Evolutionary conservation across 495 filamentous ascomycete species (phyloP).

Genomic region (Cairneyella variabilis): DNA sequence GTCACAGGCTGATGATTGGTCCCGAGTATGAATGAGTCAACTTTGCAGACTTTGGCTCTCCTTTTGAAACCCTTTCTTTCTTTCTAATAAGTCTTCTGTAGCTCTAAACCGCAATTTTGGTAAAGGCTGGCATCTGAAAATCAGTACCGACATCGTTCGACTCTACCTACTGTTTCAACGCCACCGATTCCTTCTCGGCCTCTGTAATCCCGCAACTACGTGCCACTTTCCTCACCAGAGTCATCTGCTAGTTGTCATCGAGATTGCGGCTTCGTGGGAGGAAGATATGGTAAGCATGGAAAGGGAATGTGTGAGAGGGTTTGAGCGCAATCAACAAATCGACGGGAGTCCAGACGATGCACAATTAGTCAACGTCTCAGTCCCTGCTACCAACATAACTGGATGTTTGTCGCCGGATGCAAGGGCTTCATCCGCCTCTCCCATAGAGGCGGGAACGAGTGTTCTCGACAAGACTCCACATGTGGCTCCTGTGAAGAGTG

Average conservation of each 20-base stretch:
- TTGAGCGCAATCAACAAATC: neutral
- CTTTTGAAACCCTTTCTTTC: too few species aligned
- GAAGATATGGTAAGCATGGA: neutral
- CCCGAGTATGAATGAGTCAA: too few species aligned
- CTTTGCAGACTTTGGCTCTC: too few species aligned
- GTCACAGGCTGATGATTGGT: too few species aligned
- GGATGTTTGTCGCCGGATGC: neutral
- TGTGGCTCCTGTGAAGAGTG: neutral
- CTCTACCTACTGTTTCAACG: too few species aligned
- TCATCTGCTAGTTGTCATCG: neutral
- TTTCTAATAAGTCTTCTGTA: too few species aligned
- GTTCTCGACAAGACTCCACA: neutral
- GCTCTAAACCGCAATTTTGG: too few species aligned
- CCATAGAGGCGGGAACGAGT: neutral
- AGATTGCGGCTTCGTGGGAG: neutral
- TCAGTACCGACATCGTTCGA: too few species aligned
- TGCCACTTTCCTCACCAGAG: neutral
- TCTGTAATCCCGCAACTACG: neutral
- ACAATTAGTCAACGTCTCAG: neutral
- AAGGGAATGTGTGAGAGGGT: neutral
- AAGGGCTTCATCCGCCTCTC: neutral
- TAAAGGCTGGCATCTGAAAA: too few species aligned
- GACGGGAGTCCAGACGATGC: neutral
- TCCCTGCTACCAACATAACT: neutral
- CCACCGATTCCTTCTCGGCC: neutral